A percentile compares a stretch with the other conserved stretches of the same genome.
Conservation (phyloP, 345 rosid genomes). For the Camelina laxa region DNA sequence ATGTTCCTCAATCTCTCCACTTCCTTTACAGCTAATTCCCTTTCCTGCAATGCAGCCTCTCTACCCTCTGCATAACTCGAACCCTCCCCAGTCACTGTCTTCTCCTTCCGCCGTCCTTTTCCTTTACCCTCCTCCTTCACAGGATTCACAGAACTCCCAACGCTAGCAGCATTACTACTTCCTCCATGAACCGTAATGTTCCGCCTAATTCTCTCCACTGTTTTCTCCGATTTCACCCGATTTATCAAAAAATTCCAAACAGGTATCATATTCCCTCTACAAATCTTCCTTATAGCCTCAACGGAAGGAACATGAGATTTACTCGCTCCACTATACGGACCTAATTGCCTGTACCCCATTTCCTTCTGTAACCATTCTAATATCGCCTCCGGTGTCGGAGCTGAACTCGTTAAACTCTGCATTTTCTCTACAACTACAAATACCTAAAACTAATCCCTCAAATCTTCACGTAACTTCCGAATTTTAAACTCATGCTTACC, state of each 20-base stretch:
- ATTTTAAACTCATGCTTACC: background rate
- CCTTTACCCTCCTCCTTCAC: slow-evolving; percentile 63
- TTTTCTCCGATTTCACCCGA: slow-evolving; percentile 87
- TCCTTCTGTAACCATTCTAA: slow-evolving; percentile 88
- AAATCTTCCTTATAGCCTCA: slow-evolving; percentile 71
- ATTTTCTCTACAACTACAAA: slow-evolving; percentile 39
- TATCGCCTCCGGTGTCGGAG: slow-evolving; percentile 75
- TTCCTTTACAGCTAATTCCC: slow-evolving; percentile 74
- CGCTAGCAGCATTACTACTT: slow-evolving; percentile 34
- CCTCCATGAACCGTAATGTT: slow-evolving; percentile 82
- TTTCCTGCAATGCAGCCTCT: slow-evolving; percentile 71
- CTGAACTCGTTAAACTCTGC: slow-evolving; percentile 51
- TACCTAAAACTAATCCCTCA: slow-evolving; percentile 10
- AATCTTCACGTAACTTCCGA: slow-evolving; percentile 4
- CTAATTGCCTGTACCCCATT: slow-evolving; percentile 82
- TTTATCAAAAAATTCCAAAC: slow-evolving; percentile 69
- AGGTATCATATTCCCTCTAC: slow-evolving; percentile 88
- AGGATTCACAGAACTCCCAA: slow-evolving; percentile 42
- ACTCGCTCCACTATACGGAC: slow-evolving; percentile 61
- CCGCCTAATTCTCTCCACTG: slow-evolving; percentile 73
- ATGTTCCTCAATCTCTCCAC: slow-evolving; percentile 80
- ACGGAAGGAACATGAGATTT: slow-evolving; percentile 67
- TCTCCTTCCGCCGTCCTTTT: slow-evolving; percentile 66
- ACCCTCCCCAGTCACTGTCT: slow-evolving; percentile 44
- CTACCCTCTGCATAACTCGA: slow-evolving; percentile 57